Evolutionary conservation across 768 basidiomycete species (phyloP).

Genomic region (Pluteus cervinus): DNA sequence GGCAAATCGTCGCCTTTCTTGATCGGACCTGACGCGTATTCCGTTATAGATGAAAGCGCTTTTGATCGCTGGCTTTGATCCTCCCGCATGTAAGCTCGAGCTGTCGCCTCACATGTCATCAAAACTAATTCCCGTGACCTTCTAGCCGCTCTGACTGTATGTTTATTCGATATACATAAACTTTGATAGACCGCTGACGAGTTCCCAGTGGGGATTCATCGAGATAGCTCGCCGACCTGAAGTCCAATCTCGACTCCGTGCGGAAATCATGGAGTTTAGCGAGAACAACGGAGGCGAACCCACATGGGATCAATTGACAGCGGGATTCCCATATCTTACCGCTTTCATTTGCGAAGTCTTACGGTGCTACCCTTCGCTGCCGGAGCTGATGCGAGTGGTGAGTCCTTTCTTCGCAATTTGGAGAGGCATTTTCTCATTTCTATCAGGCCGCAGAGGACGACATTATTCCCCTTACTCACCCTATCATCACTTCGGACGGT

Average conservation of each 20-base stretch:
- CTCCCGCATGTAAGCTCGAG: conserved; percentile 9
- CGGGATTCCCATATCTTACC: conserved; percentile 49
- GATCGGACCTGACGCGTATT: background rate
- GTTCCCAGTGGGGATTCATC: conserved; percentile 18
- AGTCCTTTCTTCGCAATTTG: conserved; percentile 7
- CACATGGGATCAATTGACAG: conserved; percentile 35
- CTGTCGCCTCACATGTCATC: no score
- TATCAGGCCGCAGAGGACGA: conserved; percentile 45
- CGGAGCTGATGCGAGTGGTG: conserved; percentile 32
- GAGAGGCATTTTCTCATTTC: background rate
- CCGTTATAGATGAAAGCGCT: conserved; percentile 15
- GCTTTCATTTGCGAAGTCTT: conserved; percentile 39
- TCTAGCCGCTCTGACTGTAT: conserved; percentile 1
- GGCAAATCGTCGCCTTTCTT: background rate
- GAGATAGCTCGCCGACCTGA: conserved; percentile 15
- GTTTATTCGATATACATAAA: no score
- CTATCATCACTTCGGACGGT: conserved; percentile 38
- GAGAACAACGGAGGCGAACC: conserved; percentile 24
- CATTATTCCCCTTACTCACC: conserved; percentile 48
- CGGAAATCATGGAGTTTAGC: conserved; percentile 11
- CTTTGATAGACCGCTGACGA: no score
- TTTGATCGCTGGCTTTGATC: conserved; percentile 13
- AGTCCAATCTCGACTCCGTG: conserved; percentile 12
- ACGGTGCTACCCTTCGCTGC: conserved; percentile 31
- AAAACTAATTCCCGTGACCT: no score